Evolutionary conservation across 2,329 filamentous ascomycete genomes (phyloP).

Genomic region (Penicillium sp.): DNA sequence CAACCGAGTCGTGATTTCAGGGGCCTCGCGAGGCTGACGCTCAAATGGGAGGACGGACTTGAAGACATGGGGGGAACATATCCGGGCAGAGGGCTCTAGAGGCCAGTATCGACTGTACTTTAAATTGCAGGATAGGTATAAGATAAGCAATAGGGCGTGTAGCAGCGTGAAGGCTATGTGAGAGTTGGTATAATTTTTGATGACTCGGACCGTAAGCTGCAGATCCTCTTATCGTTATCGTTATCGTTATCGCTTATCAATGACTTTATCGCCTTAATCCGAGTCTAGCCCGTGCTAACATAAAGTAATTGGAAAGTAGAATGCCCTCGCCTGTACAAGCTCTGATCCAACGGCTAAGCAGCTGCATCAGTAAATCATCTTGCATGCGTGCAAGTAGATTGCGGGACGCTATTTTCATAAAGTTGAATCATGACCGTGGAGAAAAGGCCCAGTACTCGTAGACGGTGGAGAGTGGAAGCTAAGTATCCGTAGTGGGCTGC

Average conservation of each 20-base stretch:
- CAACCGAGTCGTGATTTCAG: constrained; percentile 28
- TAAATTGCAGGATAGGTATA: not conserved
- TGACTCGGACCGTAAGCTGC: not conserved
- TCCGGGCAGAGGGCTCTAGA: not conserved
- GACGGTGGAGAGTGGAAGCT: too few relatives aligned
- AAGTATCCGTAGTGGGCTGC: not conserved
- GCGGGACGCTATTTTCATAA: too few relatives aligned
- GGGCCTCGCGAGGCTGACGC: not conserved
- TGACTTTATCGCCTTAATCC: too few relatives aligned
- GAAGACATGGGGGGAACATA: not conserved
- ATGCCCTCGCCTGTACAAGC: too few relatives aligned
- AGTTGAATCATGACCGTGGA: too few relatives aligned
- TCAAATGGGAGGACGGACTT: not conserved
- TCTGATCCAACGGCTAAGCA: too few relatives aligned
- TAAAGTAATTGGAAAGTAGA: too few relatives aligned
- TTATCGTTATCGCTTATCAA: not conserved
- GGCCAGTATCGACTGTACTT: not conserved
- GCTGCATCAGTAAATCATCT: too few relatives aligned
- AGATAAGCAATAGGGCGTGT: not conserved
- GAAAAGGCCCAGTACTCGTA: not conserved
- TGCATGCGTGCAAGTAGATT: too few relatives aligned
- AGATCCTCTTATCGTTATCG: not conserved
- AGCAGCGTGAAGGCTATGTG: not conserved
- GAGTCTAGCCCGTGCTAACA: not conserved
- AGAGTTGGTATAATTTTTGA: not conserved